Conservation (phyloP, 345 rosid species). For the Crucihimalaya himalaica region DNA sequence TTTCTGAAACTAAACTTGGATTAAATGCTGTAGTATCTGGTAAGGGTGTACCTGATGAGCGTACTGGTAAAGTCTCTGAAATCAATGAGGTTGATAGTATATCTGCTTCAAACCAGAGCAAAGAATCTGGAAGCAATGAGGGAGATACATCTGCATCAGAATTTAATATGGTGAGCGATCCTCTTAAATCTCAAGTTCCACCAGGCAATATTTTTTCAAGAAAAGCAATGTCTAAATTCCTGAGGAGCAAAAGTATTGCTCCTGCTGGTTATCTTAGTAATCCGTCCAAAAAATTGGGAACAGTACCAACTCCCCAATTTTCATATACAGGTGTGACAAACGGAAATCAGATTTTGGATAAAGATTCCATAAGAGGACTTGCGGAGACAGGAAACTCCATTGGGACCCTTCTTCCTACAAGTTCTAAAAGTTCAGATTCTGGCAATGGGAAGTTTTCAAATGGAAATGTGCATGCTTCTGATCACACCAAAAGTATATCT, state of each 20-base stretch:
- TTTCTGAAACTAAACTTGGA: conserved; percentile 37
- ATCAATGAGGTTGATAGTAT: conserved; percentile 33
- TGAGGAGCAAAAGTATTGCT: conserved; percentile 54
- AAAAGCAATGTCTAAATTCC: conserved; percentile 77
- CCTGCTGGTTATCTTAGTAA: conserved; percentile 55
- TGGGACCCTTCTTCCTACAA: conserved; percentile 35
- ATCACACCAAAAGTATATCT: conserved; percentile 34
- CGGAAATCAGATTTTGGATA: conserved; percentile 31
- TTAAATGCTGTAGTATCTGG: conserved; percentile 41
- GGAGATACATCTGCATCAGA: conserved; percentile 37
- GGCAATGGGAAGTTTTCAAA: conserved; percentile 40
- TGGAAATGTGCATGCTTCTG: conserved; percentile 43
- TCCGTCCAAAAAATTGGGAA: conserved; percentile 47
- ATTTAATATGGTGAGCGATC: conserved; percentile 53
- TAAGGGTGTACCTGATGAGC: conserved; percentile 33
- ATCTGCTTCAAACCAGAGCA: conserved; percentile 37
- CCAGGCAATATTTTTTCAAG: conserved; percentile 75
- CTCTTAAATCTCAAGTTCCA: conserved; percentile 86
- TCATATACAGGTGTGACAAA: conserved; percentile 31
- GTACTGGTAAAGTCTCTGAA: conserved; percentile 33
- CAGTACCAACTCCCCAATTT: conserved; percentile 43
- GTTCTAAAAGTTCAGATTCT: conserved; percentile 41
- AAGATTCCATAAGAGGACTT: conserved; percentile 29
- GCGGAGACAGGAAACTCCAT: conserved; percentile 45
- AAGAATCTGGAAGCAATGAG: conserved; percentile 41